Base-by-base conservation (phyloP, 2,329 filamentous ascomycete genomes). In the Rhinocladiella mackenziei region DNA sequence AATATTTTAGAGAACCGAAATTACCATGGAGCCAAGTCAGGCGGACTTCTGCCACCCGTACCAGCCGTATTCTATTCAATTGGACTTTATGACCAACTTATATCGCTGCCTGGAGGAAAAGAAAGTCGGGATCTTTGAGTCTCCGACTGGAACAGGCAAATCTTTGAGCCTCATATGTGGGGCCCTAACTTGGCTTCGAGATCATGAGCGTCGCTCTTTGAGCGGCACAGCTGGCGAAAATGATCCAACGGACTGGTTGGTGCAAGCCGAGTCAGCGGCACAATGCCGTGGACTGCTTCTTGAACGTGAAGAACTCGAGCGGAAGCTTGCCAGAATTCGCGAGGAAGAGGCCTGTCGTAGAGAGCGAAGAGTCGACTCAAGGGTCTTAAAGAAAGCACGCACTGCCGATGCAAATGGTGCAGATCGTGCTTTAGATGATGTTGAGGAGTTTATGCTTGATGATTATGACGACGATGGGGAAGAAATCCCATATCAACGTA, bases 61-160 rank as follows among this genome's bases (percentile, higher is more conserved):
- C 62, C 78, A 80, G 20, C 89, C 89, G 0, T 96, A 96, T 64
- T 77, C 85, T 39, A 92, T 95, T 31, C 89, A 96, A 60, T 74
- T 83, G 32, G 73, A 91, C 55, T 94, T 96, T 60, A 96, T 96
- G 89, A 80, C 75, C 55, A 77, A 84, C 1, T 75, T 92, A 4
- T 95, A 94, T 61, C 68, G 79, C 37, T 86, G 88, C 48, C 77
- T 95, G 18, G 81, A 94, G 55, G 65, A 84, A 30, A 83, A 86
- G 6, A 86, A 89, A 59, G 74, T 95, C 34, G 89, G 86, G 20
- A 89, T 96, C 31, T 82, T 96, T 33, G 89, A 96, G 62, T 94
- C 87, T 33, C 89, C 89, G n/a, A 96, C 89, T 30, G 89, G 89
- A 64, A 84, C 80, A 74, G 89, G 89, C 32, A 96, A 96, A 75